Evolutionary conservation across 2,329 filamentous ascomycete species (phyloP).

Genomic region (Microsporum canis): DNA sequence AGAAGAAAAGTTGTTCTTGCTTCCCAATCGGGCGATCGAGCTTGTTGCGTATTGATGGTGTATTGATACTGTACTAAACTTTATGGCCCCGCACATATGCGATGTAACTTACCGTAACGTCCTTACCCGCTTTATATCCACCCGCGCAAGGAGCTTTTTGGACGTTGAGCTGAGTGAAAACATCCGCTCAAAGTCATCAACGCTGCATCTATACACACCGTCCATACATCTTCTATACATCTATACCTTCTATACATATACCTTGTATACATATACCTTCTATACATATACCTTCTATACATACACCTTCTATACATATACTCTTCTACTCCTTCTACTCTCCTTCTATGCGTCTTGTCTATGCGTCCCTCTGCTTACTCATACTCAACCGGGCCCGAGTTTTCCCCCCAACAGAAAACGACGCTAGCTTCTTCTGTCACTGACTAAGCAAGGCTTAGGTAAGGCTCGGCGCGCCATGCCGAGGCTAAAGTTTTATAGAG

Average conservation of each 20-base stretch:
- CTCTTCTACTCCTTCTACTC: too few species aligned
- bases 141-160: background rate
- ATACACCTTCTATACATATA: too few species aligned
- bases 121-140: background rate
- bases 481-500: background rate
- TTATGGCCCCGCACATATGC: background rate
- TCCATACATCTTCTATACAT: background rate
- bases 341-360: too few species aligned
- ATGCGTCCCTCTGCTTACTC: too few species aligned
- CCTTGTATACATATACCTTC: too few species aligned
- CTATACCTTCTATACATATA: background rate
- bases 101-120: background rate
- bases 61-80: background rate
- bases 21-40: slow-evolving; percentile 2
- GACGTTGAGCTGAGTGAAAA: background rate
- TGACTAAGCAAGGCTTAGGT: slow-evolving; percentile 4
- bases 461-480: background rate
- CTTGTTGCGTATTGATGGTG: background rate
- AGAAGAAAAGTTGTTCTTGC: slow-evolving; percentile 6
- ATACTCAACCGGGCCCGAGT: background rate
- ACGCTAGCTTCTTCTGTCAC: background rate
- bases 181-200: background rate
- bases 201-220: background rate
- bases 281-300: too few species aligned
- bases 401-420: background rate